Base-by-base conservation (phyloP, 75 land plant genomes). In the Adiantum capillusveneris region DNA sequence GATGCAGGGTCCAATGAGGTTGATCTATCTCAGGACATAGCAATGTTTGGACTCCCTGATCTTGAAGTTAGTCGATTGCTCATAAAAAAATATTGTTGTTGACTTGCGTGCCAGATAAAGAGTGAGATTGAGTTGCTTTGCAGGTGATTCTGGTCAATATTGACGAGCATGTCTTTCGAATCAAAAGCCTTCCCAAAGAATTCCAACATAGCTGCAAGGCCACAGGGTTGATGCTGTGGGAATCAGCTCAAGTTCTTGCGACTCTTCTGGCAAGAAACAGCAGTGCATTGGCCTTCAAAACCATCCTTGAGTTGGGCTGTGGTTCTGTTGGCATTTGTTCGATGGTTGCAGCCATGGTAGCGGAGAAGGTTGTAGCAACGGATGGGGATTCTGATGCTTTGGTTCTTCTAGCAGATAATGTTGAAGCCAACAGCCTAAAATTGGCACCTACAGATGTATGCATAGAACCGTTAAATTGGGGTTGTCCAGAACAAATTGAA, bases 211-310 rank as follows among this genome's bases (percentile, higher is more conserved):
- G 88, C 5, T 84, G 83, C 84, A 77, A 74, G 64, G 79, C 94
- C 21, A 94, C 98, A 6, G 98, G 98, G 21, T 65, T 94, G 24
- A 81, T 94, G 82, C 72, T 94, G 21, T 94, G 98, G 98, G 98
- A 89, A 65, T 91, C 98, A 44, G 90, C 98, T 63, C 79, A 67
- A 21, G 58, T 87, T 20, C 80, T 94, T 69, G 76, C 85, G 21
- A 60, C 78, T 6, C 41, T 94, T 19, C 64, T 94, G 25, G 77
- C 75, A 9, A 28, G 58, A 57, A 86, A 86, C 31, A 87, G 79
- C 11, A 42, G 63, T 29, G 71, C 90, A 44, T 58, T 79, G 44
- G 43, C 76, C 9, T 81, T 76, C 41, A 89, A 84, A 58, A 62
- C 65, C 21, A 81, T 94, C 31, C 70, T 94, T 24, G 98, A 94